These are phyloP conservation scores for Lentinula detonsa DNA, from an alignment of 768 basidiomycete genomes.

Conservation along the genomic window DNA sequence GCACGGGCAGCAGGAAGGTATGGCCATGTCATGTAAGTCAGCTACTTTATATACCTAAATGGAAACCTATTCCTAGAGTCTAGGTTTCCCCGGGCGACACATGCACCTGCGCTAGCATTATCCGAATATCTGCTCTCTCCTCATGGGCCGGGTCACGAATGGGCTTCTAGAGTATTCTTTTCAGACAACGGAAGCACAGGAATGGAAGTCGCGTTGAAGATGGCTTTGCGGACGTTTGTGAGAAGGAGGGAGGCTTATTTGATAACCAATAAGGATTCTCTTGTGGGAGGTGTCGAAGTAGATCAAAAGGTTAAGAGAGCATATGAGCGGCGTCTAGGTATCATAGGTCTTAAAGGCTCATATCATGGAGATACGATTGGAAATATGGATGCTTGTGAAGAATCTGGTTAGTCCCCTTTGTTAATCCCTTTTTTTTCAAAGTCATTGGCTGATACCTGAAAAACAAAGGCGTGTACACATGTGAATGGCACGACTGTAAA, in stretches of 20 bases:
- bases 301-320: conserved; percentile 2
- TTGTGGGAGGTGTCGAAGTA: conserved; percentile 11
- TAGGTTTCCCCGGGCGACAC: conserved; percentile 75
- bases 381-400: conserved; percentile 91
- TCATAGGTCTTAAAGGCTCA: conserved; percentile 85
- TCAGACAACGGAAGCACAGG: conserved; percentile 95
- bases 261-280: neutral
- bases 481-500: conserved; percentile 92
- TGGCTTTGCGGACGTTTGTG: conserved; percentile 78
- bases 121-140: conserved; percentile 66
- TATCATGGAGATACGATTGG: conserved; percentile 99
- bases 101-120: conserved; percentile 79
- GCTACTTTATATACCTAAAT: neutral
- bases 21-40: conserved; percentile 75
- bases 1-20: conserved; percentile 89
- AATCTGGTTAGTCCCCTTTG: conserved; percentile 28
- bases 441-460: neutral
- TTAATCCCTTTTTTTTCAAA: neutral
- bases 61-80: neutral
- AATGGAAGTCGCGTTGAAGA: conserved; percentile 97
- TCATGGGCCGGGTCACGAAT: conserved; percentile 77
- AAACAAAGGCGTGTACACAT: conserved; percentile 65
- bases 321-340: conserved; percentile 52
- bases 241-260: conserved; percentile 23
- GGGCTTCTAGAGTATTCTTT: conserved; percentile 90